phyloP scores from a whole-genome alignment of 805 yeast species.

The Blastobotrys peoriensis region DNA sequence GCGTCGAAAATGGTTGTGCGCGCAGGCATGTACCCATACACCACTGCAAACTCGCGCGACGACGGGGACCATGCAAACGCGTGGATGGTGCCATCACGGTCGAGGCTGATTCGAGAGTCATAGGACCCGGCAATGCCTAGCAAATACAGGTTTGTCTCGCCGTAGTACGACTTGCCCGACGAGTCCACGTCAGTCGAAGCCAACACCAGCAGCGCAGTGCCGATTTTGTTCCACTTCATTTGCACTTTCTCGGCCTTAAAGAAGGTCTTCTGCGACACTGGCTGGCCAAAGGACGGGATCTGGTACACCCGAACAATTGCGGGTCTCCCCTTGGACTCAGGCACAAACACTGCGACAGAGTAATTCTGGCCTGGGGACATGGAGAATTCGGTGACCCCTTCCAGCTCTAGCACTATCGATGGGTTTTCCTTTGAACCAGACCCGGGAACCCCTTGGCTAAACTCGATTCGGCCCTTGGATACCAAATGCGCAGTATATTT shows the following conservation, averaged over 20 bases:
- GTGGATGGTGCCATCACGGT: constrained; percentile 94
- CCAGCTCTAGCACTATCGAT: constrained; percentile 36
- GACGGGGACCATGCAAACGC: constrained; percentile 97
- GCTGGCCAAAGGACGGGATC: constrained; percentile 66
- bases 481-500: constrained; percentile 56
- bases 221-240: constrained; percentile 88
- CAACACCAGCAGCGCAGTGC: constrained; percentile 88
- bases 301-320: constrained; percentile 81
- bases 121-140: constrained; percentile 90
- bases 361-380: constrained; percentile 87
- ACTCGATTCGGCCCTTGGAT: constrained; percentile 55
- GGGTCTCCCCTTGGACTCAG: constrained; percentile 83
- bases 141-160: constrained; percentile 87
- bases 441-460: constrained; percentile 40
- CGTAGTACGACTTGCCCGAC: constrained; percentile 90
- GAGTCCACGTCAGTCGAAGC: constrained; percentile 96
- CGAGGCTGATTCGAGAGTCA: constrained; percentile 80
- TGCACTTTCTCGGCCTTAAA: constrained; percentile 94
- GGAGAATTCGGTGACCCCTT: constrained; percentile 51
- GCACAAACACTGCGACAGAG: constrained; percentile 82
- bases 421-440: constrained; percentile 23
- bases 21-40: constrained; percentile 97
- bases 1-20: constrained; percentile 91
- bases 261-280: constrained; percentile 79
- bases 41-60: constrained; percentile 94